These are phyloP conservation scores for Botrytis tulipae DNA, from an alignment of 2,329 filamentous ascomycete species.

Conservation along the genomic window DNA sequence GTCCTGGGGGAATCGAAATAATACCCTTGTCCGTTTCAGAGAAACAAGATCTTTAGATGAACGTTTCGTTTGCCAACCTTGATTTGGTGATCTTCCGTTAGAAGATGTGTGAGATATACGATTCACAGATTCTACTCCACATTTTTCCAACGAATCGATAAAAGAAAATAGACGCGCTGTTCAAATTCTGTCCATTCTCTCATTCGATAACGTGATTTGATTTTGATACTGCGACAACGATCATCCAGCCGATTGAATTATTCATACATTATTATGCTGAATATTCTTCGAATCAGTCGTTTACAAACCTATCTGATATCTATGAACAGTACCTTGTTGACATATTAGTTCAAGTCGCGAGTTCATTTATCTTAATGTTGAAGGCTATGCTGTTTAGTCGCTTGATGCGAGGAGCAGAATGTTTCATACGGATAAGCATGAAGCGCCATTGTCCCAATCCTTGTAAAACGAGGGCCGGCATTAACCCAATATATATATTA, in stretches of 20 bases:
- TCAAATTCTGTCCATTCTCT: not conserved
- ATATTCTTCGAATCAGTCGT: not conserved
- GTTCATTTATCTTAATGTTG: not conserved
- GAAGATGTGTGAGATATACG: constrained; percentile 4
- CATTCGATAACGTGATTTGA: not conserved
- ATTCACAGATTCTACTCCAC: not conserved
- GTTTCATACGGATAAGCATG: not conserved
- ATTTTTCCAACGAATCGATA: not conserved
- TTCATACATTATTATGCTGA: not conserved
- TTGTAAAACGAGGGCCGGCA: not conserved
- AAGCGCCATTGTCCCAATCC: not conserved
- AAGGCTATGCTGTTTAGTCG: not conserved
- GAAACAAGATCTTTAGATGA: constrained; percentile 2
- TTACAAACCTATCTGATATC: not conserved
- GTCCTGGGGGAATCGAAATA: not conserved
- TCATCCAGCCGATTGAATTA: not conserved
- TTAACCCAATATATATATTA: not conserved
- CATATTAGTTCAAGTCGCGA: not conserved
- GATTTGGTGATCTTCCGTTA: not conserved
- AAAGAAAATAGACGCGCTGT: not conserved
- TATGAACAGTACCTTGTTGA: not conserved
- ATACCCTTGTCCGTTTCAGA: not conserved
- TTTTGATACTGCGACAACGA: not conserved
- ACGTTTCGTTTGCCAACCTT: not conserved
- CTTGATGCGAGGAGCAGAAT: not conserved